A percentile compares a stretch with the other conserved stretches of the same genome.
Conservation (phyloP, 2,329 filamentous ascomycete genomes). For the Proliferodiscus dingleyae region DNA sequence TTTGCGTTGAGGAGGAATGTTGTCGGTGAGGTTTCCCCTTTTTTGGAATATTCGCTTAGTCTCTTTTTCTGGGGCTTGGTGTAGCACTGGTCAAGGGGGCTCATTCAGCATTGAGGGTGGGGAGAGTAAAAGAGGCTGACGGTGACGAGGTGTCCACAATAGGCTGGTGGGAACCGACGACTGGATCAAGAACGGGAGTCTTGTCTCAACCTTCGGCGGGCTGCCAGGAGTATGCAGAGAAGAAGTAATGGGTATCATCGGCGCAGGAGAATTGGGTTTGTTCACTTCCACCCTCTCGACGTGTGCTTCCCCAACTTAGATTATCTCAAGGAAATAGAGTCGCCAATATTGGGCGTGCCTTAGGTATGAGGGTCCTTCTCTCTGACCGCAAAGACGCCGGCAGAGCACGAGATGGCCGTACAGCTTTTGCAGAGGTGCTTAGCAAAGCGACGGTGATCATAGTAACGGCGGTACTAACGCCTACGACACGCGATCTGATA, state of each 20-base stretch:
- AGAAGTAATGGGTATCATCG: constrained; percentile 28
- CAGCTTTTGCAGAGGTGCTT: constrained; percentile 17
- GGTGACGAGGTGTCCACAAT: not conserved
- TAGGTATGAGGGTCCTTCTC: constrained; percentile 22
- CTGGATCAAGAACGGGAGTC: constrained; percentile 25
- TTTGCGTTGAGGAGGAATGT: constrained; percentile 36
- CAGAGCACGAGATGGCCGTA: constrained; percentile 9
- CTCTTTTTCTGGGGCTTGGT: constrained; percentile 23
- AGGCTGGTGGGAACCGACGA: not conserved
- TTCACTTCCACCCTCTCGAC: constrained; percentile 1
- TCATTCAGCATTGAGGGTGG: not conserved
- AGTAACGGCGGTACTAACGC: constrained; percentile 20
- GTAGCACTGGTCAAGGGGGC: constrained; percentile 22
- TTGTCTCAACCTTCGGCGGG: constrained; percentile 23
- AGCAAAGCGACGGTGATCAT: constrained; percentile 19
- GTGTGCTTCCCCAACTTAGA: not conserved
- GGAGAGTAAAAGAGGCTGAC: not conserved
- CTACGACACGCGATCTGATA: constrained; percentile 24
- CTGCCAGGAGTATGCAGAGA: constrained; percentile 20
- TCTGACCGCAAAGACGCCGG: constrained; percentile 18
- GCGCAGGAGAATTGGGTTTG: constrained; percentile 26
- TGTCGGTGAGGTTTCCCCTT: constrained; percentile 11
- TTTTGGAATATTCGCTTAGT: not conserved
- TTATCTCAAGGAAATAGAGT: constrained; percentile 8
- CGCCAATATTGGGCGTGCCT: constrained; percentile 17